Evolutionary conservation across 2,329 filamentous ascomycete genomes (phyloP).

Genomic region (Diaporthe sp.): DNA sequence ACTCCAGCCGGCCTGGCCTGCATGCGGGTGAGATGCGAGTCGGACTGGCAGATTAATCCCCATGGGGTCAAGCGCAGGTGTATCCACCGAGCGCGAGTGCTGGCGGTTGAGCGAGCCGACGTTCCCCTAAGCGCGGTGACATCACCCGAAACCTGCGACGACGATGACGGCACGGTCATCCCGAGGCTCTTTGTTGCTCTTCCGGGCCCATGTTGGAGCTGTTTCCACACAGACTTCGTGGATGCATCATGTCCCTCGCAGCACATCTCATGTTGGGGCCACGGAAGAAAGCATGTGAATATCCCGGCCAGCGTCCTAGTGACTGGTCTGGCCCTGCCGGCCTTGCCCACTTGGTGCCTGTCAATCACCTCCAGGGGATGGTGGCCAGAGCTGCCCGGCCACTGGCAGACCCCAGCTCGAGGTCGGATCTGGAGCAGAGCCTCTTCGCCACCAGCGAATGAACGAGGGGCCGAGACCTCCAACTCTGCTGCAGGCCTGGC

Average conservation of each 20-base stretch:
- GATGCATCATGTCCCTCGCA: not conserved
- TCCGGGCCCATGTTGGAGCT: not conserved
- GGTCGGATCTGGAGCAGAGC: constrained; percentile 37
- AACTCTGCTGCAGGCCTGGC: constrained; percentile 28
- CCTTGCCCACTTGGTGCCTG: not conserved
- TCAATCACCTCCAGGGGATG: not conserved
- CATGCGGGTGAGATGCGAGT: not conserved
- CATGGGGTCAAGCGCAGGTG: constrained; percentile 34
- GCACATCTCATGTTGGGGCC: not conserved
- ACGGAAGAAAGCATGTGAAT: not conserved
- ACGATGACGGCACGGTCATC: constrained; percentile 1
- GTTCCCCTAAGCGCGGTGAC: constrained; percentile 29
- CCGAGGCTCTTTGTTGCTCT: not conserved
- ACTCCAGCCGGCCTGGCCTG: not conserved
- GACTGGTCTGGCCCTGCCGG: not conserved
- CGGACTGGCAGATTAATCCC: constrained; percentile 23
- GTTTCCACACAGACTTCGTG: not conserved
- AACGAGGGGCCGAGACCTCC: constrained; percentile 22
- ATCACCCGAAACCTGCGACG: constrained; percentile 23
- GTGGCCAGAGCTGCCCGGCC: constrained; percentile 13
- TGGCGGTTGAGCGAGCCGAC: constrained; percentile 2
- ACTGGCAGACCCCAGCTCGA: constrained; percentile 14
- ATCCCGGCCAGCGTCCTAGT: not conserved
- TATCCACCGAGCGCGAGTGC: not conserved
- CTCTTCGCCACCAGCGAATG: constrained; percentile 33